Percentiles rank a stretch among this genome's conserved stretches.
Evolutionary conservation across 768 basidiomycete genomes (phyloP).

Genomic region (Hericium alpestre): DNA sequence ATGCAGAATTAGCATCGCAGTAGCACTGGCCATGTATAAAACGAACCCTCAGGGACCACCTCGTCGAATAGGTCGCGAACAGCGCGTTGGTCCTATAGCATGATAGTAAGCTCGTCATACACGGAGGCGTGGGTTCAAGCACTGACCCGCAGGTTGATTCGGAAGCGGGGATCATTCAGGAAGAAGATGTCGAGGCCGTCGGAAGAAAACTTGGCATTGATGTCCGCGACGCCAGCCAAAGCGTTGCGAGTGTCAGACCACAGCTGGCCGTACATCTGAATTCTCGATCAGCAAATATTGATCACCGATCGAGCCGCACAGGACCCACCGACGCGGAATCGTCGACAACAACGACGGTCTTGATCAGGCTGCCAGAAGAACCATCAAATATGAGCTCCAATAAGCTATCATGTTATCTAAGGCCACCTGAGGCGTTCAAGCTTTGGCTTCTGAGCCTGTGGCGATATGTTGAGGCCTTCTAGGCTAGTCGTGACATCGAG

Average conservation of each 20-base stretch:
- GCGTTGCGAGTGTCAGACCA: conserved; percentile 32
- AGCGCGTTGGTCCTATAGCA: conserved; percentile 3
- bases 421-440: too few species aligned
- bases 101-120: not conserved
- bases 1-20: conserved; percentile 3
- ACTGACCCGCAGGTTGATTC: conserved; percentile 15
- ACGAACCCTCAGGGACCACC: conserved; percentile 6
- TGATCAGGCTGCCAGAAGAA: not conserved
- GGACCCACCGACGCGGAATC: conserved; percentile 28
- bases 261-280: conserved; percentile 30
- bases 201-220: conserved; percentile 25
- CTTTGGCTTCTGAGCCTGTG: too few species aligned
- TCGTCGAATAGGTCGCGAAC: conserved; percentile 4
- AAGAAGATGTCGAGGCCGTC: conserved; percentile 33
- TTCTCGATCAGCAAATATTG: not conserved
- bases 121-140: not conserved
- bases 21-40: conserved; percentile 1
- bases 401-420: too few species aligned
- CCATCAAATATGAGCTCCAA: too few species aligned
- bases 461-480: too few species aligned
- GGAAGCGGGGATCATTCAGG: conserved; percentile 22
- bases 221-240: conserved; percentile 29
- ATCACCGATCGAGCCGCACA: not conserved
- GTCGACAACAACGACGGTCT: conserved; percentile 31
- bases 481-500: too few species aligned